phyloP scores from a whole-genome alignment of 2,329 filamentous ascomycete species.

The Colletotrichum acutatum region DNA sequence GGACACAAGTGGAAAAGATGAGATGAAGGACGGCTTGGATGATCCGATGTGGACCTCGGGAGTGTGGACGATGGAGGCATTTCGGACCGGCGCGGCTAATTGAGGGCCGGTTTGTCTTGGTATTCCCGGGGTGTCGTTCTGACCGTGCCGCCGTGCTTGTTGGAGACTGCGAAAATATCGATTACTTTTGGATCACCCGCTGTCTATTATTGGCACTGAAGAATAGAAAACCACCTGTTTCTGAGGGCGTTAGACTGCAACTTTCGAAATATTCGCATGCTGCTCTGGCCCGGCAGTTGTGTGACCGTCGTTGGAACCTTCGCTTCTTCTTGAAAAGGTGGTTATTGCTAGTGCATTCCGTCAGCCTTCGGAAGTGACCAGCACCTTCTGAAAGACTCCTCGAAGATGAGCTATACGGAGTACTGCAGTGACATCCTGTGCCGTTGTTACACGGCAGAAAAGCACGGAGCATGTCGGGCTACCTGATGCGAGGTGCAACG shows the following conservation, averaged over 20 bases:
- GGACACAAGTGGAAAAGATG: conserved; percentile 14
- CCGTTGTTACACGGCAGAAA: conserved; percentile 31
- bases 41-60: conserved; percentile 16
- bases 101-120: conserved; percentile 7
- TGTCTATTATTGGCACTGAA: neutral
- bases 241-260: neutral
- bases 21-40: conserved; percentile 21
- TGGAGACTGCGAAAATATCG: neutral
- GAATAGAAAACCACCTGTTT: neutral
- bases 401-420: neutral
- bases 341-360: neutral
- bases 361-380: neutral
- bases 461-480: conserved; percentile 30
- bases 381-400: neutral
- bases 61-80: neutral
- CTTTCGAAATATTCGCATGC: neutral
- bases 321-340: neutral
- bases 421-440: conserved; percentile 29
- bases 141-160: neutral
- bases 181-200: neutral
- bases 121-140: neutral
- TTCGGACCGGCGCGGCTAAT: conserved; percentile 33
- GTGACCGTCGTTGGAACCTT: neutral
- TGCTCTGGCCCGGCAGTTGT: neutral
- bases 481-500: conserved; percentile 20